Base-by-base conservation (phyloP, 495 filamentous ascomycete genomes). In the Aspergillus cavernicola region DNA sequence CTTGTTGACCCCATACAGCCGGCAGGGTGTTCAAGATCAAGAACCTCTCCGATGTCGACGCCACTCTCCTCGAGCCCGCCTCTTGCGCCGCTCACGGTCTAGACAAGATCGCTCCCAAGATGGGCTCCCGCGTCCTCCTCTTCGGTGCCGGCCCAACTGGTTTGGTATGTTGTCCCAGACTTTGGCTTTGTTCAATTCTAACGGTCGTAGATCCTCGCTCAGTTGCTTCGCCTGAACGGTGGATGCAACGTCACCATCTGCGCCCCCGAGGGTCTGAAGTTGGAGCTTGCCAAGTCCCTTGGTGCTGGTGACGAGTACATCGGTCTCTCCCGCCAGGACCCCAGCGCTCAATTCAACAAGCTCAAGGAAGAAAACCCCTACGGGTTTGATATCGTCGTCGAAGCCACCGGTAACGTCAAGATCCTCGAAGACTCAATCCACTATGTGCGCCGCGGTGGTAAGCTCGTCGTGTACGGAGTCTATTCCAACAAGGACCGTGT, bases 61-160 rank as follows among this genome's bases (percentile, higher is more conserved):
- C 85, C n/a, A 88, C 85, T 16, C 74, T 89, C 20, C 76, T 89
- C 45, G 85, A 89, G 63, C 85, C 85, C 9, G 85, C 85, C 10
- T 86, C 85, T 5, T 88, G 85, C 58, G 85, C 85, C 22, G 79
- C 80, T 35, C 85, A 88, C 57, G 85, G 85, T 23, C 70, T 88
- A 22, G 85, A 88, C 62, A 86, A 84, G 73, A 89, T 89, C 56
- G 77, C 80, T 1, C 85, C 85, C 2, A 82, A 82, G 66, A 76
- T 86, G 61, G 83, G 82, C 38, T 87, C 84, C 3, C 80, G 80
- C 24, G 83, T 85, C 28, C 75, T 86, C 29, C 75, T 76, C 33
- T 85, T 87, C 64, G 85, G 83, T 53, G 85, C 85, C 46, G 85
- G 85, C 13, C 85, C 84, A 28, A 88, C 85, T 35, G 83, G 83